phyloP scores from a whole-genome alignment of 2,329 filamentous ascomycete species.

The Elsinoe necatrix region DNA sequence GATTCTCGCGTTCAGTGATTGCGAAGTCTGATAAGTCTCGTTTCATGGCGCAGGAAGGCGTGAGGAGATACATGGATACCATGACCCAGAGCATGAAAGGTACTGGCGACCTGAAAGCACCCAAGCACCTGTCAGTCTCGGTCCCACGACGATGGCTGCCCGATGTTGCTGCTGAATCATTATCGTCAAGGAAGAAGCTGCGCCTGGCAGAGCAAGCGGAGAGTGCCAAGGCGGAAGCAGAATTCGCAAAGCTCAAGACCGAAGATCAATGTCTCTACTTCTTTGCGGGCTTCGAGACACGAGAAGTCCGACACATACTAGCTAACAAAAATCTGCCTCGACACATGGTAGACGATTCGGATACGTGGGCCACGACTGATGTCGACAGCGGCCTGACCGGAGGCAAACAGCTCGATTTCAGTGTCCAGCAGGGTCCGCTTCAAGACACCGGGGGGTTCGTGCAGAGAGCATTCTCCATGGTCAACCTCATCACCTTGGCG shows the following conservation, averaged over 20 bases:
- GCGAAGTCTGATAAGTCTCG: neutral
- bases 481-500: neutral
- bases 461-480: slow-evolving; percentile 3
- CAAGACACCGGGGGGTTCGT: neutral
- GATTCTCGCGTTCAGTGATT: neutral
- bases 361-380: neutral
- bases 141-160: neutral
- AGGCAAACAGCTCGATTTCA: slow-evolving; percentile 14
- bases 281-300: slow-evolving; percentile 17
- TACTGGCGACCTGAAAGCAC: slow-evolving; percentile 9
- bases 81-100: slow-evolving; percentile 8
- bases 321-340: neutral
- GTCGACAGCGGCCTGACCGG: slow-evolving; percentile 15
- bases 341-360: neutral
- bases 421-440: neutral
- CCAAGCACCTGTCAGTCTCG: neutral
- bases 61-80: slow-evolving; percentile 14
- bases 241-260: neutral
- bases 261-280: slow-evolving; percentile 11
- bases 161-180: neutral
- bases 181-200: neutral
- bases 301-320: neutral
- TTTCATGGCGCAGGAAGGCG: neutral
- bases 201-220: neutral
- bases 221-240: neutral